Conservation (phyloP, 495 filamentous ascomycete genomes). For the Oidiodendron maius region DNA sequence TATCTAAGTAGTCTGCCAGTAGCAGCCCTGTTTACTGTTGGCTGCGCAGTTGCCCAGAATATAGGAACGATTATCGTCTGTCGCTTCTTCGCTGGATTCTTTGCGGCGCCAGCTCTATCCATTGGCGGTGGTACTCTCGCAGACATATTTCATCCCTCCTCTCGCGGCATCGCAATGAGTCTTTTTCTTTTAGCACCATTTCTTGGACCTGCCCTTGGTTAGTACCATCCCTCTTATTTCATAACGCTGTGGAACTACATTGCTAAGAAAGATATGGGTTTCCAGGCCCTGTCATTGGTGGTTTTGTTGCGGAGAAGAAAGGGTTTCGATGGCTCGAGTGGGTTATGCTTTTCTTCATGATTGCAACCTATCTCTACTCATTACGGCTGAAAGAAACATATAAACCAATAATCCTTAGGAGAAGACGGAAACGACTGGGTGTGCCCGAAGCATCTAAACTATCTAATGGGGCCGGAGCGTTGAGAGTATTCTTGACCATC, state of each 20-base stretch:
- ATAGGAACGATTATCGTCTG: slow-evolving; percentile 49
- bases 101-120: slow-evolving; percentile 38
- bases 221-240: neutral
- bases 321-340: slow-evolving; percentile 58
- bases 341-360: slow-evolving; percentile 57
- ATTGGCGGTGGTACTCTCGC: slow-evolving; percentile 33
- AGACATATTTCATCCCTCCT: slow-evolving; percentile 26
- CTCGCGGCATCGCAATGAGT: slow-evolving; percentile 21
- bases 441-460: slow-evolving; percentile 2
- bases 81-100: slow-evolving; percentile 55
- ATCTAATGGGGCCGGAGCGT: neutral
- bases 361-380: slow-evolving; percentile 41
- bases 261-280: neutral
- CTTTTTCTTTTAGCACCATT: slow-evolving; percentile 32
- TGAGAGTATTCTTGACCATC: slow-evolving; percentile 2
- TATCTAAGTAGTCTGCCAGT: slow-evolving; percentile 47
- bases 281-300: slow-evolving; percentile 56
- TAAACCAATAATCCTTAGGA: slow-evolving; percentile 25
- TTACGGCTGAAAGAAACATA: slow-evolving; percentile 37
- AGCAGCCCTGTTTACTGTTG: slow-evolving; percentile 52
- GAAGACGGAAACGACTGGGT: neutral
- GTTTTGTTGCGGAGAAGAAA: slow-evolving; percentile 49
- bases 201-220: slow-evolving; percentile 30
- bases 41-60: slow-evolving; percentile 44
- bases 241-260: neutral